Base-by-base conservation (phyloP, 1,139 yeast species). In the Keqinozyma sinolaborantium region DNA sequence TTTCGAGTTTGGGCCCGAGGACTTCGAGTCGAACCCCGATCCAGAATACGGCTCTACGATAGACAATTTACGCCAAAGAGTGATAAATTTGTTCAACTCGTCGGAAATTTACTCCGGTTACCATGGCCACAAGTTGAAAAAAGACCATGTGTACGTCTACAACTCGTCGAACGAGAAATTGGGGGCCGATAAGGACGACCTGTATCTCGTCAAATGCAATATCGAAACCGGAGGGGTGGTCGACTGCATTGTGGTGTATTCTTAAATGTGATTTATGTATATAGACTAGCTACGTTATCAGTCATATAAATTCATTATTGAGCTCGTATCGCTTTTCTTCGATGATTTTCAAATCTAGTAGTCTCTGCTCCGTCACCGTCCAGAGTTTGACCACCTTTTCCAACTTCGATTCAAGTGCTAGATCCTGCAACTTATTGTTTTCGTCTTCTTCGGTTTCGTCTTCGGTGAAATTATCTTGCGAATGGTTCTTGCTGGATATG, bases 1-100 rank as follows among this genome's bases (percentile, higher is more conserved):
- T 48, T 69, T 86, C 41, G 92, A 84, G 48, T 85, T 87, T 55
- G 75, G 86, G 27, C 88, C 90, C 0, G 94, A 83, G 42, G 96
- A 87, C 48, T 81, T 77, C 48, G 78, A 66, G 47, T 50, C 51
- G 51, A 71, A 52, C 60, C 70, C 53, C 41, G 73, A 80, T 38
- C 82, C 82, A 2, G 90, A 82, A 33, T 72, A 67, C 43, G 95
- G 95, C 1, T 77, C 88, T 6, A 74, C 82, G 8, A 65, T 88
- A 16, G 69, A 64, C 16, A 79, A 80, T 42, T 64, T 86, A 36
- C 68, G 88, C 37, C 45, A 57, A 2, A 79, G 77, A 44, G 56
- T 77, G 2, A 60, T 76, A 28, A 53, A 60, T 26, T 62, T 83
- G 35, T 73, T 83, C 41, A 66, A 70, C 34, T 73, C 70, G 9